These are phyloP conservation scores for Phaeodactylum tricornutum DNA, from an alignment of 108 stramenopile species.

Conservation along the genomic window DNA sequence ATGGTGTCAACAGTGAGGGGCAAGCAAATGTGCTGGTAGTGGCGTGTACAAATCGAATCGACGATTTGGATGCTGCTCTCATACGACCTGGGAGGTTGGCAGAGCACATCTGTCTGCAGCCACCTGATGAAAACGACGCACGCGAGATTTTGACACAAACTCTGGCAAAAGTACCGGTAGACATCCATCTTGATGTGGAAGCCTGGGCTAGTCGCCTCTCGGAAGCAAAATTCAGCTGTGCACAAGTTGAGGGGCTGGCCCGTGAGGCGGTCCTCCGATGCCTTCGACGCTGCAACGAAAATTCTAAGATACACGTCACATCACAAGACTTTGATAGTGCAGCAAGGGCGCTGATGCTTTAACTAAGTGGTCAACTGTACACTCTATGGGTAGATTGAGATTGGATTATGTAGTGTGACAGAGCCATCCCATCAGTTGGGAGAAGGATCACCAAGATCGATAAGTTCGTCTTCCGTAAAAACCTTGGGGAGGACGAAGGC, in stretches of 20 bases:
- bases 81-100: slow-evolving; percentile 93
- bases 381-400: too few species aligned
- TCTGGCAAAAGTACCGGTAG: too few species aligned
- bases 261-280: slow-evolving; percentile 1
- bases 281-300: too few species aligned
- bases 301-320: too few species aligned
- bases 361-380: too few species aligned
- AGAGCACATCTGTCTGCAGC: slow-evolving; percentile 48
- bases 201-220: too few species aligned
- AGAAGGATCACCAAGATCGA: slow-evolving; percentile 49
- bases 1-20: slow-evolving; percentile 68
- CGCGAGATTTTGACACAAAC: slow-evolving; percentile 31
- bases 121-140: slow-evolving; percentile 34
- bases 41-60: slow-evolving; percentile 94
- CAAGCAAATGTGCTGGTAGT: slow-evolving; percentile 81
- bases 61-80: slow-evolving; percentile 87
- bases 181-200: too few species aligned
- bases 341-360: too few species aligned
- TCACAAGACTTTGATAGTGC: too few species aligned
- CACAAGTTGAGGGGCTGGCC: slow-evolving; percentile 1
- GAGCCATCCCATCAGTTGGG: too few species aligned
- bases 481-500: slow-evolving; percentile 62
- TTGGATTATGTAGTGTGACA: too few species aligned
- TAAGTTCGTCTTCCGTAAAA: slow-evolving; percentile 72
- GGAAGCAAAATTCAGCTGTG: too few species aligned